Evolutionary conservation across 1,284 basidiomycete genomes (phyloP).

Genomic region (Salmacisia buchloeana): DNA sequence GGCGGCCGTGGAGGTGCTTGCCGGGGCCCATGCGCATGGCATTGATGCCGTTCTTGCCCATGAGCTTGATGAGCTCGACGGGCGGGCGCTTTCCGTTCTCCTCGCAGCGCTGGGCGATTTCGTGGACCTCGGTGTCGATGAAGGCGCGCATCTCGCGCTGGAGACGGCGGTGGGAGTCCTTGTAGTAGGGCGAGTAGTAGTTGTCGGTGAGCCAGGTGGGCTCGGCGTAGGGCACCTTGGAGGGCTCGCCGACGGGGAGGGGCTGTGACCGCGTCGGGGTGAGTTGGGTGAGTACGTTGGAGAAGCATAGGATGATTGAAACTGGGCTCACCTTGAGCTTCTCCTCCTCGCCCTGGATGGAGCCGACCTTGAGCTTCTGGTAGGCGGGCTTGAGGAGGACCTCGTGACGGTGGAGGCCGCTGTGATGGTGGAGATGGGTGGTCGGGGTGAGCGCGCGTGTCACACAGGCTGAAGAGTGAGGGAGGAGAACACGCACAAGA

Average conservation of each 20-base stretch:
- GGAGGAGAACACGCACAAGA: conserved; percentile 25
- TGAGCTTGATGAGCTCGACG: conserved; percentile 47
- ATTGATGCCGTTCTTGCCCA: conserved; percentile 57
- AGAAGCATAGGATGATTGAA: neutral
- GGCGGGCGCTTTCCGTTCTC: conserved; percentile 43
- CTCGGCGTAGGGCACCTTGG: conserved; percentile 49
- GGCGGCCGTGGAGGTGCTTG: conserved; percentile 72
- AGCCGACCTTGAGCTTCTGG: conserved; percentile 43
- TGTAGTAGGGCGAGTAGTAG: conserved; percentile 52
- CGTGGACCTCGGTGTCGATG: conserved; percentile 25
- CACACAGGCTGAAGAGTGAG: neutral
- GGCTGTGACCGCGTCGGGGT: conserved; percentile 12
- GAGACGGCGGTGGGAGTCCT: conserved; percentile 50
- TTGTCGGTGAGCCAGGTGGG: conserved; percentile 38
- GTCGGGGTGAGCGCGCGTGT: neutral
- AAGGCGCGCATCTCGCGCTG: conserved; percentile 50
- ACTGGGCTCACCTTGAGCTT: conserved; percentile 25
- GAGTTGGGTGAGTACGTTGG: neutral
- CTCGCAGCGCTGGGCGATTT: conserved; percentile 44
- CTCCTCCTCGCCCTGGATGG: conserved; percentile 43
- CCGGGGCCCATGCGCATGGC: conserved; percentile 81
- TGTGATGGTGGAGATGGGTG: conserved; percentile 2
- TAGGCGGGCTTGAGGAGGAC: conserved; percentile 40
- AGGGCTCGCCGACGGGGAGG: conserved; percentile 36
- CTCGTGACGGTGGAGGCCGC: conserved; percentile 46